Conservation (phyloP, 163 green algal species). For the Chloroidium sp. region DNA sequence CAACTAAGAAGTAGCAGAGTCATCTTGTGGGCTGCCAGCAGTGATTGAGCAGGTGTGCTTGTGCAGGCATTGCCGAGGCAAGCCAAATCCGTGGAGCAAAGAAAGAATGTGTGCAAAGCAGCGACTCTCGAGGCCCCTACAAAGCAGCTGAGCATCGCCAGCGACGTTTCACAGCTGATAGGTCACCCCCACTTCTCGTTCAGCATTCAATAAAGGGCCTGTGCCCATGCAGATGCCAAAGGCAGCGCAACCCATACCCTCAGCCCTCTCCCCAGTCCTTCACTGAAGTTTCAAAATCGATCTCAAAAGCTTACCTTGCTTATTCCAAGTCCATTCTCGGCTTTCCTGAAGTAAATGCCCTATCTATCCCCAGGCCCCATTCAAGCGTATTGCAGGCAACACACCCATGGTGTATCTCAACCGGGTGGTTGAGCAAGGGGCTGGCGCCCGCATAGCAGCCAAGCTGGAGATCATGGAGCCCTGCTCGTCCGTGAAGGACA, state of each 20-base stretch:
- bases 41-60: no score
- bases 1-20: no score
- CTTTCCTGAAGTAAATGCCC: neutral
- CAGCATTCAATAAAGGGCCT: neutral
- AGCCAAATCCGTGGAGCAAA: no score
- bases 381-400: slow-evolving; percentile 16
- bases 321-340: slow-evolving; percentile 1
- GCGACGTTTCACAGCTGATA: slow-evolving; percentile 75
- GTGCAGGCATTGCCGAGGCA: no score
- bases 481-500: slow-evolving; percentile 71
- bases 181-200: slow-evolving; percentile 26
- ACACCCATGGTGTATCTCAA: slow-evolving; percentile 98
- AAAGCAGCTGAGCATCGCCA: slow-evolving; percentile 63
- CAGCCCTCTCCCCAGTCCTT: neutral
- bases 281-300: neutral
- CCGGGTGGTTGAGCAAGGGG: slow-evolving; percentile 53
- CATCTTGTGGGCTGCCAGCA: no score
- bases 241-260: neutral
- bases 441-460: slow-evolving; percentile 39
- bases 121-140: slow-evolving; percentile 4
- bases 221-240: no score
- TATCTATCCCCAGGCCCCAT: neutral
- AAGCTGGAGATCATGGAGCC: slow-evolving; percentile 78
- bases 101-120: neutral
- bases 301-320: neutral